Conservation (phyloP, 306 rosid species). For the Carpinus viminea region DNA sequence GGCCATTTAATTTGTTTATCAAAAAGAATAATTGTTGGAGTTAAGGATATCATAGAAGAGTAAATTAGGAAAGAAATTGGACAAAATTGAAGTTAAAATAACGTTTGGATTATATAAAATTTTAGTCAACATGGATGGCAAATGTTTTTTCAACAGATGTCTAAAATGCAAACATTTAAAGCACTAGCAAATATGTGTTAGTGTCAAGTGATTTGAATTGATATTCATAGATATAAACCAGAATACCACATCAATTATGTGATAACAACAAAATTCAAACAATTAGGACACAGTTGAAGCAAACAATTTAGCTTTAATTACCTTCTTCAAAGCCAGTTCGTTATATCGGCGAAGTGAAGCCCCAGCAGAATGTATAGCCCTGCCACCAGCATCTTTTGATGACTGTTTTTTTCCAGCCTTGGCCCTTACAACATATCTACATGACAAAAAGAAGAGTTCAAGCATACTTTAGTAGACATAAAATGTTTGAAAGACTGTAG, state of each 20-base stretch:
- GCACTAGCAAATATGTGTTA: neutral
- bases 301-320: constrained; percentile 21
- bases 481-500: neutral
- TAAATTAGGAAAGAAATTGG: neutral
- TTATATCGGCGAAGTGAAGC: constrained; percentile 89
- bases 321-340: constrained; percentile 88
- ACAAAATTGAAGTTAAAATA: neutral
- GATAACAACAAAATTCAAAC: neutral
- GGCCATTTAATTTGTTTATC: neutral
- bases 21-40: neutral
- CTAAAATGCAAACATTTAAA: neutral
- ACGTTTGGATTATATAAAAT: neutral
- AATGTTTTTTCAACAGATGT: neutral
- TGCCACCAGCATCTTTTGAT: constrained; percentile 88
- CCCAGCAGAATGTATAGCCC: constrained; percentile 83
- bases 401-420: constrained; percentile 94
- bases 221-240: neutral
- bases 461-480: neutral
- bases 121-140: neutral
- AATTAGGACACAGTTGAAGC: constrained; percentile 6
- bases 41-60: neutral
- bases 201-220: neutral
- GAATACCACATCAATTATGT: constrained; percentile 19
- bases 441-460: constrained; percentile 20
- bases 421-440: constrained; percentile 93